Evolutionary conservation across 2,329 filamentous ascomycete genomes (phyloP).

Genomic region (Cercospora zeina): DNA sequence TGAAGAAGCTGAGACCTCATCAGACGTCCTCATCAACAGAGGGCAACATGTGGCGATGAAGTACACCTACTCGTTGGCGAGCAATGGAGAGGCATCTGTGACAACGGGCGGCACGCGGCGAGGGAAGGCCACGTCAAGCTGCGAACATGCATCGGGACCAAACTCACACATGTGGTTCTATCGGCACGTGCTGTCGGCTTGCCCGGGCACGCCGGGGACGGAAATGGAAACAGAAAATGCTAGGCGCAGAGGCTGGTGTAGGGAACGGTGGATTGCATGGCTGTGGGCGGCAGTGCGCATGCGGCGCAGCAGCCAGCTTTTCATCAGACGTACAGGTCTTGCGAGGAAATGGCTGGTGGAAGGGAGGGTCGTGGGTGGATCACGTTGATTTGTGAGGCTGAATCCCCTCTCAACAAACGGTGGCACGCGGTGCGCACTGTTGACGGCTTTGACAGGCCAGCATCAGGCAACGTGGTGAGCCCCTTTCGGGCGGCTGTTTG

Average conservation of each 20-base stretch:
- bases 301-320: constrained; percentile 2
- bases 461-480: not conserved
- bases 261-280: not conserved
- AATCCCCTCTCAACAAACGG: not conserved
- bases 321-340: constrained; percentile 1
- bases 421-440: not conserved
- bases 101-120: not conserved
- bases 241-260: not conserved
- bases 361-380: not conserved
- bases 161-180: constrained; percentile 2
- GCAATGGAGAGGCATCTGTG: not conserved
- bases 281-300: not conserved
- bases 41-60: not conserved
- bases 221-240: not conserved
- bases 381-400: not conserved
- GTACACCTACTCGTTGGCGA: not conserved
- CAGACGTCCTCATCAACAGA: too few species aligned
- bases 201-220: not conserved
- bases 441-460: constrained; percentile 4
- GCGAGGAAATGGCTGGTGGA: not conserved
- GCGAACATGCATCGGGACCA: constrained; percentile 10
- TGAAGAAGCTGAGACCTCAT: not conserved
- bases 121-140: not conserved
- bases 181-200: constrained; percentile 5
- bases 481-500: not conserved